Conservation (phyloP, 352 stramenopile genomes). For the Pythium sukuiense region DNA sequence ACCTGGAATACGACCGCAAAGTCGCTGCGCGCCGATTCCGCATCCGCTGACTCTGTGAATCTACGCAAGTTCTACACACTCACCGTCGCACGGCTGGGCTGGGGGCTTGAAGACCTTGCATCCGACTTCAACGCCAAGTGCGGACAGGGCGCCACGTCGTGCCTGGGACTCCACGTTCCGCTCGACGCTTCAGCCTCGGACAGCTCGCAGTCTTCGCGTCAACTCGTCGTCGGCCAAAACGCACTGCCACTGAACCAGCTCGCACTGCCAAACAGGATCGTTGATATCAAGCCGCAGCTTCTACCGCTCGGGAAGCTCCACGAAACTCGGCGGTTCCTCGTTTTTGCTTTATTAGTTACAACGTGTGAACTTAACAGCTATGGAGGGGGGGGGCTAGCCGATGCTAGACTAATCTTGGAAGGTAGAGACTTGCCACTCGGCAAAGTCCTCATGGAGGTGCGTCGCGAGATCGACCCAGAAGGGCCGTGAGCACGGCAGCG, state of each 20-base stretch:
- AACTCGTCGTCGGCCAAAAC: neutral
- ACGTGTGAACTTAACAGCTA: too few relatives aligned
- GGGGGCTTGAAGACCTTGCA: neutral
- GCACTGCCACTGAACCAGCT: neutral
- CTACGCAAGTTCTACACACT: neutral
- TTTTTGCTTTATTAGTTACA: too few relatives aligned
- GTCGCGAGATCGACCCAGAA: too few relatives aligned
- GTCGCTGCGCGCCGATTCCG: neutral
- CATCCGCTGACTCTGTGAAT: neutral
- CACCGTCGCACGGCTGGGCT: neutral
- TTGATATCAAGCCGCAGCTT: neutral
- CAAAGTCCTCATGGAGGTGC: too few relatives aligned
- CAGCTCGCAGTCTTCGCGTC: neutral
- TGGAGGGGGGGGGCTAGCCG: too few relatives aligned
- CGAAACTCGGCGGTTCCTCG: neutral
- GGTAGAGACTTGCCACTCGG: too few relatives aligned
- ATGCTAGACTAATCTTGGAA: too few relatives aligned
- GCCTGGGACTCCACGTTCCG: neutral
- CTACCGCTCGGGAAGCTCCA: neutral
- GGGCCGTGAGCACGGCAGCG: too few relatives aligned
- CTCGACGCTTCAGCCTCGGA: neutral
- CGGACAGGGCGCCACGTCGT: neutral
- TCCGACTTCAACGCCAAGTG: slow-evolving; percentile 1
- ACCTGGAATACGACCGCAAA: neutral
- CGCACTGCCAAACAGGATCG: neutral